phyloP scores from a whole-genome alignment of 1,284 basidiomycete species.

The Fistulinella cinereoalba region DNA sequence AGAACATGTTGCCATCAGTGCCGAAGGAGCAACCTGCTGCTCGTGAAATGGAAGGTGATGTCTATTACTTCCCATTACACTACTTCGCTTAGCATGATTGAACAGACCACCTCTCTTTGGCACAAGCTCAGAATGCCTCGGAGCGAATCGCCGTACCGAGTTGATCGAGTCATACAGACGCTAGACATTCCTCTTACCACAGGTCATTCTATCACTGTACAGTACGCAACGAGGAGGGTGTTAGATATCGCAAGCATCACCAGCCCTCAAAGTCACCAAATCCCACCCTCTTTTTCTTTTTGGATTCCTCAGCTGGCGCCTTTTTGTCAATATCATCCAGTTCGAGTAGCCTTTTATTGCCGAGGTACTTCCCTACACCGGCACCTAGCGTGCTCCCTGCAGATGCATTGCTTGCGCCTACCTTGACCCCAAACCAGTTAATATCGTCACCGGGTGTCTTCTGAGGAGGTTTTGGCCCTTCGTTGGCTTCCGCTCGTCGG shows the following conservation, averaged over 20 bases:
- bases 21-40: slow-evolving; percentile 44
- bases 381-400: slow-evolving; percentile 30
- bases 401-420: slow-evolving; percentile 45
- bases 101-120: slow-evolving; percentile 5
- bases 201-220: slow-evolving; percentile 10
- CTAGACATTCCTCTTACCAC: slow-evolving; percentile 5
- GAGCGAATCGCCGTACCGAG: slow-evolving; percentile 21
- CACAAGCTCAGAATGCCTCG: not conserved
- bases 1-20: slow-evolving; percentile 26
- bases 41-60: slow-evolving; percentile 30
- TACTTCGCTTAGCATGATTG: slow-evolving; percentile 4
- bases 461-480: slow-evolving; percentile 27
- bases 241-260: slow-evolving; percentile 37
- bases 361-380: slow-evolving; percentile 65
- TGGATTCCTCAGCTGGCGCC: slow-evolving; percentile 43
- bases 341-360: slow-evolving; percentile 48
- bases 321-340: slow-evolving; percentile 9
- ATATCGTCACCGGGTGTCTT: slow-evolving; percentile 60
- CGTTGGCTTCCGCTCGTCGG: slow-evolving; percentile 52
- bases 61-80: not conserved
- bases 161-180: slow-evolving; percentile 11
- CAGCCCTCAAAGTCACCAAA: slow-evolving; percentile 80
- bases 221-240: slow-evolving; percentile 9
- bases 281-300: slow-evolving; percentile 73
- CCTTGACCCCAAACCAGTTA: slow-evolving; percentile 83